Base-by-base conservation (phyloP, 1,139 yeast genomes). In the Candida sp. region DNA sequence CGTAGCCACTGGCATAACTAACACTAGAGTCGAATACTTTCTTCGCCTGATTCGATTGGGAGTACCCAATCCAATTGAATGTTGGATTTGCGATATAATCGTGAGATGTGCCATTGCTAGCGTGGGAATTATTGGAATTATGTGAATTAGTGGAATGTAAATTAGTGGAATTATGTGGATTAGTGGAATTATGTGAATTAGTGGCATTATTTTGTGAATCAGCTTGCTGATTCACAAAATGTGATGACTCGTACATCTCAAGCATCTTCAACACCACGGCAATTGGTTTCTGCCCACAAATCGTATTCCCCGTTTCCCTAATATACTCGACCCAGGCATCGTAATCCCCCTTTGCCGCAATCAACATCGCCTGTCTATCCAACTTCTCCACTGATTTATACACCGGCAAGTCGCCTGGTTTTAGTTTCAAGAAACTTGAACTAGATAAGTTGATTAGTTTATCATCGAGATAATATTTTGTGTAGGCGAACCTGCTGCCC, bases 281-380 rank as follows among this genome's bases (percentile, higher is more conserved):
- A 35, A 93, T 71, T 0, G 99, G 97, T 49, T 80, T 84, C 48
- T 91, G 87, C 0, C 99, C 99, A 61, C 99, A 95, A 22, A 93
- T 87, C 0, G 99, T 95, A 62, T 93, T 91, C 1, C 85, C 89
- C 0, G 98, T 87, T 1, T 54, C 51, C 3, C 65, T 65, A 7
- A 93, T 78, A 57, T 93, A 93, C 22, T 71, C 60, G 40, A 72
- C 73, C 89, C 96, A 93, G n/a, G 63, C 64, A 1, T 58, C 54
- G 44, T 80, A 75, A 1, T 74, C 64, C 0, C 87, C 88, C 0
- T 62, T 56, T 0, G 82, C 61, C 0, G 88, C 83, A 4, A 85
- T 69, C 4, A 60, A 53, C 90, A 90, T 87, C 0, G 87, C 97
- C 33, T 65, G 56, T 38, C 69, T 75, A 58, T 91, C 97, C 49